Conservation (phyloP, 2,329 filamentous ascomycete genomes). For the Pseudopithomyces maydicus region DNA sequence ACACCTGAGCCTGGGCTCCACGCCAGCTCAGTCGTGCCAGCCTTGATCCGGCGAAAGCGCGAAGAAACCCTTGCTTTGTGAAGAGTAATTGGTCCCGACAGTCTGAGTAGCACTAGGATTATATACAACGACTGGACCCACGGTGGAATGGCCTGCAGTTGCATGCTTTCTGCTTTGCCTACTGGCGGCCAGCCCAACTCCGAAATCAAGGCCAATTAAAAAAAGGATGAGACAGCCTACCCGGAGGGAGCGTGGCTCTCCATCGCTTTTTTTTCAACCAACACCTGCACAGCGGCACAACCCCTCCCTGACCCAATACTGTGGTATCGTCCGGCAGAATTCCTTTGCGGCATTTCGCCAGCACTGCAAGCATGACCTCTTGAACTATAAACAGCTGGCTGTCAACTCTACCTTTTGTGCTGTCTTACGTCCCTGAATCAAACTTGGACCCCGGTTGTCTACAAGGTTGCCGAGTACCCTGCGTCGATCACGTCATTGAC, state of each 20-base stretch:
- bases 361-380: slow-evolving; percentile 27
- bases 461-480: neutral
- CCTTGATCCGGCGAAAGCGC: slow-evolving; percentile 27
- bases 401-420: slow-evolving; percentile 25
- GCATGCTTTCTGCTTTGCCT: neutral
- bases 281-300: slow-evolving; percentile 9
- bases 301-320: slow-evolving; percentile 17
- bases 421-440: slow-evolving; percentile 27
- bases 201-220: slow-evolving; percentile 1
- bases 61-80: slow-evolving; percentile 18
- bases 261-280: neutral
- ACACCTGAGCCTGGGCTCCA: slow-evolving; percentile 27
- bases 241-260: slow-evolving; percentile 25
- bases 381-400: slow-evolving; percentile 39
- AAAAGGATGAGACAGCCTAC: slow-evolving; percentile 20
- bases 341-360: slow-evolving; percentile 26
- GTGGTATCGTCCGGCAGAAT: slow-evolving; percentile 27
- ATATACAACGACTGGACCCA: slow-evolving; percentile 14
- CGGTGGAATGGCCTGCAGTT: slow-evolving; percentile 9
- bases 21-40: slow-evolving; percentile 40
- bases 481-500: neutral
- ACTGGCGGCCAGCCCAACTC: neutral
- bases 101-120: slow-evolving; percentile 6
- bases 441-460: slow-evolving; percentile 20
- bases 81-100: slow-evolving; percentile 29